Percentiles rank a stretch among this genome's conserved stretches.
Conservation (phyloP, 2,329 filamentous ascomycete species). For the Plectosphaerella plurivora region DNA sequence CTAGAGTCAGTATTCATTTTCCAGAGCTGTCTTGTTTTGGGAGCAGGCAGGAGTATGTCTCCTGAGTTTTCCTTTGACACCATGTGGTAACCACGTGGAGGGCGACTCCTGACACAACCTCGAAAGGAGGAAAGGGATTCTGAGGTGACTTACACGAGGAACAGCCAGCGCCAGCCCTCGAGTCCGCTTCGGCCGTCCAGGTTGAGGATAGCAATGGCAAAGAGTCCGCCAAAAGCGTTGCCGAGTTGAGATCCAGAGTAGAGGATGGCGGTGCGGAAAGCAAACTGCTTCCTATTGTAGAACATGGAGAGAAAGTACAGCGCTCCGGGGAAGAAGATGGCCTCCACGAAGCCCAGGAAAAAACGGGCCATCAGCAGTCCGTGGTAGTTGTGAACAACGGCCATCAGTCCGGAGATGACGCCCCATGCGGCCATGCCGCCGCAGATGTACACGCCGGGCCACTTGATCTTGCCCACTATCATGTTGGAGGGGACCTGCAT, state of each 20-base stretch:
- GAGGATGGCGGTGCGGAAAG: conserved; percentile 25
- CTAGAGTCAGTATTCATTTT: neutral
- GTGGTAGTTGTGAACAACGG: conserved; percentile 38
- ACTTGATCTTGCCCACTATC: conserved; percentile 13
- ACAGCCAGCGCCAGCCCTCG: conserved; percentile 55
- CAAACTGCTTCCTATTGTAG: conserved; percentile 33
- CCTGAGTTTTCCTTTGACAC: too few species aligned
- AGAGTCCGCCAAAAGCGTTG: conserved; percentile 29
- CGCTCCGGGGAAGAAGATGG: conserved; percentile 34
- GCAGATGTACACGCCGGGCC: conserved; percentile 16
- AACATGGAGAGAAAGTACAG: conserved; percentile 33
- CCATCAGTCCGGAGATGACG: conserved; percentile 27
- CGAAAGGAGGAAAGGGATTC: too few species aligned
- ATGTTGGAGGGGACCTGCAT: conserved; percentile 32
- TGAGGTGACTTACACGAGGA: neutral
- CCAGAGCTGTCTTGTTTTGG: too few species aligned
- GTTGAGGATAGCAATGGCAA: conserved; percentile 34
- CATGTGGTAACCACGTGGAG: too few species aligned
- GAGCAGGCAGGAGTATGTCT: too few species aligned
- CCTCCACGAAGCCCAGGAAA: conserved; percentile 12
- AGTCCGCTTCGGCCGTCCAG: conserved; percentile 62
- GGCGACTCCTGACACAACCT: too few species aligned
- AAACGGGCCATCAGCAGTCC: conserved; percentile 20
- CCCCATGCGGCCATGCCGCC: conserved; percentile 17
- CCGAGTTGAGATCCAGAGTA: conserved; percentile 24